phyloP scores from a whole-genome alignment of 2,329 filamentous ascomycete genomes.

The Neonectria neomacrospora region DNA sequence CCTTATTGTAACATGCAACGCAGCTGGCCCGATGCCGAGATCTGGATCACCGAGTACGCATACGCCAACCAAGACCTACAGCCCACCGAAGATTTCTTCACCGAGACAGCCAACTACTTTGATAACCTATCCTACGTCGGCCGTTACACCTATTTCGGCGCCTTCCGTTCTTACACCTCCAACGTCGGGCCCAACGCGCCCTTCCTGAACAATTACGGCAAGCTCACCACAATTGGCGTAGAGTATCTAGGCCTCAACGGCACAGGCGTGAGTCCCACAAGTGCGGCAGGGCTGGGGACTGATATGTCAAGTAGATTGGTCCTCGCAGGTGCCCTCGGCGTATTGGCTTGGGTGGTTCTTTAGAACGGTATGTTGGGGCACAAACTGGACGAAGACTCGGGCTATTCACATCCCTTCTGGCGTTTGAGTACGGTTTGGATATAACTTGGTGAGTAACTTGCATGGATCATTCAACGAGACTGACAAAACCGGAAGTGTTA shows the following conservation, averaged over 20 bases:
- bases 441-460: background rate
- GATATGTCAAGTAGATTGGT: conserved; percentile 9
- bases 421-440: background rate
- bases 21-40: conserved; percentile 68
- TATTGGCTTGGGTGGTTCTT: conserved; percentile 2
- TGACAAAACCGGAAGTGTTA: too few species aligned
- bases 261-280: conserved; percentile 55
- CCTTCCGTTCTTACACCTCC: conserved; percentile 74
- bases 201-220: conserved; percentile 74
- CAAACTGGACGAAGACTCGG: background rate
- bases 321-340: conserved; percentile 16
- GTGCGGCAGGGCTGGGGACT: conserved; percentile 22
- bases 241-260: conserved; percentile 75
- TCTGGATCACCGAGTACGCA: conserved; percentile 86
- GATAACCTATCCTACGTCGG: conserved; percentile 67
- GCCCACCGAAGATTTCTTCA: conserved; percentile 74
- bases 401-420: background rate
- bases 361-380: background rate
- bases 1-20: background rate
- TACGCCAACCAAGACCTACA: conserved; percentile 65
- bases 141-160: conserved; percentile 80
- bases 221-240: conserved; percentile 78
- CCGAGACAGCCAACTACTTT: conserved; percentile 72
- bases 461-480: background rate
- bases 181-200: conserved; percentile 80